phyloP scores from a whole-genome alignment of 257 asterid species.

The Lavandula angustifolia region DNA sequence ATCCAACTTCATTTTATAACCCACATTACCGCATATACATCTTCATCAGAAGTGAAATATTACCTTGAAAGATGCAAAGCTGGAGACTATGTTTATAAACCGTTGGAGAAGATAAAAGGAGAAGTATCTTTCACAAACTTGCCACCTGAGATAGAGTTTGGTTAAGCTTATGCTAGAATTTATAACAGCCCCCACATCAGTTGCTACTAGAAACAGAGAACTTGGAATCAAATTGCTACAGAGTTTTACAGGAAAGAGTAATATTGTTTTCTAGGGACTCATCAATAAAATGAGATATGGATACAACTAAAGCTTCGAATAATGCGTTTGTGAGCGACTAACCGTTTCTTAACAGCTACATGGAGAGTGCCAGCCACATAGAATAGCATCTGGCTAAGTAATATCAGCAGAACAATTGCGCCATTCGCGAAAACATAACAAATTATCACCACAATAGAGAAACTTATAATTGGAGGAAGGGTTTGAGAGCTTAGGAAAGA shows the following conservation, averaged over 20 bases:
- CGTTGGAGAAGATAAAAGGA: constrained; percentile 46
- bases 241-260: not conserved
- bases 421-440: constrained; percentile 88
- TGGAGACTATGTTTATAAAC: constrained; percentile 50
- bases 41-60: constrained; percentile 25
- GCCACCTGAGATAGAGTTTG: constrained; percentile 64
- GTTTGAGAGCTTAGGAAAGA: constrained; percentile 61
- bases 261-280: not conserved
- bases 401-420: constrained; percentile 56
- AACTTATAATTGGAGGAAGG: constrained; percentile 61
- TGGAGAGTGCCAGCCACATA: constrained; percentile 58
- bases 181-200: constrained; percentile 2
- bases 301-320: constrained; percentile 6
- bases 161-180: constrained; percentile 33
- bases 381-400: constrained; percentile 64
- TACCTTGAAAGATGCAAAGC: constrained; percentile 71
- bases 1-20: constrained; percentile 16
- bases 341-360: constrained; percentile 74
- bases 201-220: constrained; percentile 1
- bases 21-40: constrained; percentile 14
- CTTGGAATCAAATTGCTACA: constrained; percentile 2
- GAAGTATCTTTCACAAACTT: constrained; percentile 54
- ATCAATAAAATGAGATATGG: constrained; percentile 24
- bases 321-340: constrained; percentile 32
- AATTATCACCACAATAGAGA: constrained; percentile 58